Conservation (phyloP, 2,329 filamentous ascomycete genomes). For the Fusarium zealandicum region DNA sequence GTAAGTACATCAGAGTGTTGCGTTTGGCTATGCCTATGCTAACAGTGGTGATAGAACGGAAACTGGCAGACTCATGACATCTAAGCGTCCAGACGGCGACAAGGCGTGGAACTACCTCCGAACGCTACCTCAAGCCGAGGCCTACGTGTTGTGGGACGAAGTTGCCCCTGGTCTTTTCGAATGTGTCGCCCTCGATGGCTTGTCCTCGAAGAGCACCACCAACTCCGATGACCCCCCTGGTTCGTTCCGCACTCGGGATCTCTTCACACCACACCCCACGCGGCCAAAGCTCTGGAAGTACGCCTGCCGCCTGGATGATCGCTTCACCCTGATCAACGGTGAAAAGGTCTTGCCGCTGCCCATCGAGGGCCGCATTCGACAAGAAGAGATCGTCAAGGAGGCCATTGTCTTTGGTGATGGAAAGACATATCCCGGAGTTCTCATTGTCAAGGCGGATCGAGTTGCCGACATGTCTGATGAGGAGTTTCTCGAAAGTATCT, state of each 20-base stretch:
- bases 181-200: constrained; percentile 48
- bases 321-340: constrained; percentile 55
- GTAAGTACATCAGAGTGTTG: constrained; percentile 42
- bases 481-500: constrained; percentile 56
- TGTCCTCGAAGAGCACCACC: constrained; percentile 45
- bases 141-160: constrained; percentile 42
- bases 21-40: neutral
- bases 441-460: constrained; percentile 59
- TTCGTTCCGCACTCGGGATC: constrained; percentile 54
- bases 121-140: constrained; percentile 41
- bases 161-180: constrained; percentile 45
- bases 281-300: constrained; percentile 55
- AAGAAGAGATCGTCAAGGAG: constrained; percentile 61
- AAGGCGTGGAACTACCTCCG: constrained; percentile 44
- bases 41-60: constrained; percentile 29
- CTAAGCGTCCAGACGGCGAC: constrained; percentile 35
- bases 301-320: constrained; percentile 54
- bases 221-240: constrained; percentile 53
- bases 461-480: constrained; percentile 51
- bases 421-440: constrained; percentile 58
- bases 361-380: constrained; percentile 61
- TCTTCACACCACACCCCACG: constrained; percentile 52
- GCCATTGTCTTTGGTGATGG: constrained; percentile 65
- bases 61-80: constrained; percentile 41
- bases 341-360: constrained; percentile 57